These are phyloP conservation scores for Yamadazyma triangularis DNA, from an alignment of 1,139 yeast genomes.

Conservation along the genomic window DNA sequence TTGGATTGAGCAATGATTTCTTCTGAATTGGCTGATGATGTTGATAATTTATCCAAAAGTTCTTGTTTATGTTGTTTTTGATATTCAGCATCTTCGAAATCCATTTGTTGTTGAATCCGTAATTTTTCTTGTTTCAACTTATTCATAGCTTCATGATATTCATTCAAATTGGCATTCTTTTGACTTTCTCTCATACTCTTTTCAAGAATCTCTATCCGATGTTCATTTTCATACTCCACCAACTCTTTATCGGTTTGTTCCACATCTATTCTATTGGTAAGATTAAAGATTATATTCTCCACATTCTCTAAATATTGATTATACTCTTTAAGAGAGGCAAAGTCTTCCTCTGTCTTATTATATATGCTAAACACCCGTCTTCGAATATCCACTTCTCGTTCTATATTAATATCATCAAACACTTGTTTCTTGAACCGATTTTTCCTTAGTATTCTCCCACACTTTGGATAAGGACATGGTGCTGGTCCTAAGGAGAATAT, in stretches of 20 bases:
- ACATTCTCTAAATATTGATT: constrained; percentile 79
- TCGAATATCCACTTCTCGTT: constrained; percentile 87
- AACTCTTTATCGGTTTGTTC: constrained; percentile 70
- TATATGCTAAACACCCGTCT: constrained; percentile 72
- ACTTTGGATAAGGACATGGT: constrained; percentile 90
- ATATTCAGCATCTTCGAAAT: constrained; percentile 57
- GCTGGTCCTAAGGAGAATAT: constrained; percentile 94
- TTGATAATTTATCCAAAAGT: constrained; percentile 63
- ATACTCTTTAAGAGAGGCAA: constrained; percentile 51
- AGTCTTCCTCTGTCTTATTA: constrained; percentile 78
- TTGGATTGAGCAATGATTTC: constrained; percentile 44
- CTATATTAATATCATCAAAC: constrained; percentile 86
- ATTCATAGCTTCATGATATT: constrained; percentile 53
- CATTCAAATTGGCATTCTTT: constrained; percentile 63
- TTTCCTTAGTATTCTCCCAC: constrained; percentile 82
- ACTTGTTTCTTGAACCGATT: constrained; percentile 88
- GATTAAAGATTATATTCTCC: constrained; percentile 75
- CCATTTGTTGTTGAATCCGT: constrained; percentile 63
- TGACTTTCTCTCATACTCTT: constrained; percentile 58
- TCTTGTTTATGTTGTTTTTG: constrained; percentile 63
- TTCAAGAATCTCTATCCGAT: constrained; percentile 70
- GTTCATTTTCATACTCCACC: constrained; percentile 67
- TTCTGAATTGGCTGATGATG: constrained; percentile 48
- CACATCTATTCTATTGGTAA: constrained; percentile 65
- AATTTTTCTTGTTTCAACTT: constrained; percentile 57